Percentiles rank a stretch among this genome's conserved stretches.
Evolutionary conservation across 192 early-diverging fungal species (phyloP).

Genomic region (Coemansia sp.): DNA sequence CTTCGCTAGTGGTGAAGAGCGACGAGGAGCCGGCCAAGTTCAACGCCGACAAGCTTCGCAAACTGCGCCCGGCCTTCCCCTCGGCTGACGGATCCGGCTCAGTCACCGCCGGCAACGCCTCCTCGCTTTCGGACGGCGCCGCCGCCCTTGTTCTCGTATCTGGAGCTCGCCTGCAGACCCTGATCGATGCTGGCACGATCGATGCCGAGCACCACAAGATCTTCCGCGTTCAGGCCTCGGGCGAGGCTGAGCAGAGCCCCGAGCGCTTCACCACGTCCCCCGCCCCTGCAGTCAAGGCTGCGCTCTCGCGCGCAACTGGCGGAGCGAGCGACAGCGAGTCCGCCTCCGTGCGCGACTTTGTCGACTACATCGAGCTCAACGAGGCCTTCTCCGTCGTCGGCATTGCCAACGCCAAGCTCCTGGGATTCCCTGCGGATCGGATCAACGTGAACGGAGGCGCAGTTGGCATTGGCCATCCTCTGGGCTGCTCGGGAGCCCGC

Average conservation of each 20-base stretch:
- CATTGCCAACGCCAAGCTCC: slow-evolving; percentile 83
- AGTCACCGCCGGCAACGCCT: slow-evolving; percentile 90
- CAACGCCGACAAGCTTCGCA: slow-evolving; percentile 85
- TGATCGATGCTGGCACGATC: slow-evolving; percentile 41
- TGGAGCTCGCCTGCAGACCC: slow-evolving; percentile 58
- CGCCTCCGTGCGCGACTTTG: slow-evolving; percentile 57
- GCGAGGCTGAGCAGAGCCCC: slow-evolving; percentile 75
- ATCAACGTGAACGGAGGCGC: slow-evolving; percentile 97
- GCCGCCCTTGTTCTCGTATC: slow-evolving; percentile 77
- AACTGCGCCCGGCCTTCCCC: slow-evolving; percentile 87
- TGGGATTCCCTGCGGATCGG: slow-evolving; percentile 72
- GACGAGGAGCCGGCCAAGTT: slow-evolving; percentile 75
- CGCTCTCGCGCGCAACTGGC: slow-evolving; percentile 63
- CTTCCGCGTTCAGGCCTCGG: slow-evolving; percentile 67
- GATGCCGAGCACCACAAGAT: slow-evolving; percentile 24
- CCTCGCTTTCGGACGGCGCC: slow-evolving; percentile 80
- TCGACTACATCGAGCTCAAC: slow-evolving; percentile 84
- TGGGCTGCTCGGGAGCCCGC: slow-evolving; percentile 94
- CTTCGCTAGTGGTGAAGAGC: slow-evolving; percentile 58
- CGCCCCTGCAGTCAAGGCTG: slow-evolving; percentile 77
- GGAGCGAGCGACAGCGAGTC: slow-evolving; percentile 48
- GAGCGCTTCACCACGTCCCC: slow-evolving; percentile 77
- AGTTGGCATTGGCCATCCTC: slow-evolving; percentile 95
- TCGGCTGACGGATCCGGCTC: slow-evolving; percentile 71
- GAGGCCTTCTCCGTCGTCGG: slow-evolving; percentile 85